A percentile compares a stretch with the other conserved stretches of the same genome.
Evolutionary conservation across 2,329 filamentous ascomycete genomes (phyloP).

Genomic region (Aspergillus proliferans): DNA sequence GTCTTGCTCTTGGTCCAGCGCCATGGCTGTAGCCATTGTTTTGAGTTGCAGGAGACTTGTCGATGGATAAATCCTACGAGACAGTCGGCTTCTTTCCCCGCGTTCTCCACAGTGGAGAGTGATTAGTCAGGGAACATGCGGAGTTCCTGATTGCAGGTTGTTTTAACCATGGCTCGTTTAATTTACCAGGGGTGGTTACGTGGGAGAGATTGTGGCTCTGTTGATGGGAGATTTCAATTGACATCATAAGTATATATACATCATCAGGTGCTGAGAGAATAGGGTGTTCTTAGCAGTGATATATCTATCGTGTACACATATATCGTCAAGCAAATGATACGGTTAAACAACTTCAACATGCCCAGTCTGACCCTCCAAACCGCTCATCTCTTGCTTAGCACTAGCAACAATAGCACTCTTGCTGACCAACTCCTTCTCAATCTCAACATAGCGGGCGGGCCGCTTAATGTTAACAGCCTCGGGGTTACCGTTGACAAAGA

Average conservation of each 20-base stretch:
- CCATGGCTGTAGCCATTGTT: too few relatives aligned
- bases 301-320: too few relatives aligned
- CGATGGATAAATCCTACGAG: not conserved
- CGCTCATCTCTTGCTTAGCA: too few relatives aligned
- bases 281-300: too few relatives aligned
- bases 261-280: too few relatives aligned
- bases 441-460: constrained; percentile 7
- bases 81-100: constrained; percentile 2
- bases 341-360: too few relatives aligned
- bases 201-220: too few relatives aligned
- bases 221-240: too few relatives aligned
- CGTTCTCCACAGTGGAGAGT: constrained; percentile 16
- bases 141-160: constrained; percentile 7
- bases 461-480: constrained; percentile 4
- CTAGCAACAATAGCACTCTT: not conserved
- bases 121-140: constrained; percentile 9
- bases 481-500: constrained; percentile 6
- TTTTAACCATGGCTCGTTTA: constrained; percentile 7
- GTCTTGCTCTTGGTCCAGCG: constrained; percentile 18
- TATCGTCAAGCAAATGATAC: too few relatives aligned
- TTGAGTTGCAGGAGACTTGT: not conserved
- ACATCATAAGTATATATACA: too few relatives aligned
- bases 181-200: too few relatives aligned
- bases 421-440: constrained; percentile 6
- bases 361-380: too few relatives aligned